A percentile compares a stretch with the other conserved stretches of the same genome.
Conservation (phyloP, 371 early-diverging fungal genomes). For the Syncephalastrum racemosum region DNA sequence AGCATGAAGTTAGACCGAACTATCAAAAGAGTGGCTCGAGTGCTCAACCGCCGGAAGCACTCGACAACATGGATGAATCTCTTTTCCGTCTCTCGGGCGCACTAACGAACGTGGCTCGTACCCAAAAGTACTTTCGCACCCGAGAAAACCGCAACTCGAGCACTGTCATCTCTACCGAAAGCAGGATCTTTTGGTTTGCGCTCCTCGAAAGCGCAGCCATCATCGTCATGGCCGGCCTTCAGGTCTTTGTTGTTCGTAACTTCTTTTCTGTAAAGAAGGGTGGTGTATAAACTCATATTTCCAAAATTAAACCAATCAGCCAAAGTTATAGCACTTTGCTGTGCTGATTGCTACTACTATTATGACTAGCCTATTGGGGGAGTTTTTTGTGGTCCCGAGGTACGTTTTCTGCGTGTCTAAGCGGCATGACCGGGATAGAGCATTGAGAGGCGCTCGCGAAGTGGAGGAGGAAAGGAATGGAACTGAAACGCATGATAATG, state of each 20-base stretch:
- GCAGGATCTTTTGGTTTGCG: conserved; percentile 88
- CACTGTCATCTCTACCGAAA: conserved; percentile 83
- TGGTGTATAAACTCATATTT: conserved; percentile 13
- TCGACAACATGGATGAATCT: conserved; percentile 70
- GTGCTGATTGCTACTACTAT: neutral
- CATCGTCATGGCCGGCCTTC: conserved; percentile 75
- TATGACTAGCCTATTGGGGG: no score
- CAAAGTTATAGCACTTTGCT: neutral
- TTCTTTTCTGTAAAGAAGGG: conserved; percentile 58
- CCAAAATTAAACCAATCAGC: neutral
- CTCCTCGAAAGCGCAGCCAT: conserved; percentile 72
- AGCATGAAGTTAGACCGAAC: conserved; percentile 69
- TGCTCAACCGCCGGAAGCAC: conserved; percentile 44
- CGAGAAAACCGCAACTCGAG: conserved; percentile 87
- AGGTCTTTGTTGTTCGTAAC: conserved; percentile 82
- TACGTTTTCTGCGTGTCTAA: no score
- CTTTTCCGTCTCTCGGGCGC: conserved; percentile 54
- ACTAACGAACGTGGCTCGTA: conserved; percentile 64
- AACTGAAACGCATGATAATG: no score
- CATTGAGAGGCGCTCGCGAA: no score
- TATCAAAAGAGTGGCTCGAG: conserved; percentile 11
- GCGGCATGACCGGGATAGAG: no score
- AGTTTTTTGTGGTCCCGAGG: no score
- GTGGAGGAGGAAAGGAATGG: no score
- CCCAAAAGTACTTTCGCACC: conserved; percentile 83